Base-by-base conservation (phyloP, 2,329 filamentous ascomycete genomes). In the Cladophialophora carrionii region DNA sequence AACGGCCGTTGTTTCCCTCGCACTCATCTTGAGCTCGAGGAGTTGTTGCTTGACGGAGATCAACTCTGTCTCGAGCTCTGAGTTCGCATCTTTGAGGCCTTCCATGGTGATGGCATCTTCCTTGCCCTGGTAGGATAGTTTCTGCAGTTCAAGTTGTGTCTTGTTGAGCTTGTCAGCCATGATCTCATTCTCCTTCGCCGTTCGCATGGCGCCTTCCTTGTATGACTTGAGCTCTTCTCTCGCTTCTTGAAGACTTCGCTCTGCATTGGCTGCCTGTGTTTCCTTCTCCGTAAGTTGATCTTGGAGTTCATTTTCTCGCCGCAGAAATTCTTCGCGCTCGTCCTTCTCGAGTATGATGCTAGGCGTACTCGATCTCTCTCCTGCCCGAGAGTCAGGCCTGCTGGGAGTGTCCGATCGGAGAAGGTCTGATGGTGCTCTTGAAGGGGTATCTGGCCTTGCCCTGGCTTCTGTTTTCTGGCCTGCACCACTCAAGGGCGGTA, bases 21-120 rank as follows among this genome's bases (percentile, higher is more conserved):
- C 92, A 71, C 88, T 95, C 90, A 98, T 97, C 81, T 94, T 94
- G 54, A 95, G 92, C 76, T 98, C 93, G 20, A 98, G 84, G 59
- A 99, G 87, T 75, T 73, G 93, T 77, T 97, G 93, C 81, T 98
- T 98, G 65, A 98, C 86, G 63, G 97, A 94, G 74, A 98, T 94
- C 34, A 99, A 82, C 78, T 99, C 95, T 0, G 87, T 80, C 0
- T 95, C 98, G 57, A 99, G 87, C 78, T 99, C 95, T 1, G 89
- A 81, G 76, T 99, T 99, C 66, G 94, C 94, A 76, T 98, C 95
- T 80, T 97, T 97, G 57, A 99, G 82, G 46, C 92, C 90, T 75
- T 99, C 95, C 91, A 99, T 97, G 32, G 94, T 97, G 76, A 99
- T 99, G 72, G 90, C 88, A 10, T 92, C 92, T 79, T 99, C 95